Evolutionary conservation across 768 basidiomycete genomes (phyloP).

Genomic region (Termitomyces heimii): DNA sequence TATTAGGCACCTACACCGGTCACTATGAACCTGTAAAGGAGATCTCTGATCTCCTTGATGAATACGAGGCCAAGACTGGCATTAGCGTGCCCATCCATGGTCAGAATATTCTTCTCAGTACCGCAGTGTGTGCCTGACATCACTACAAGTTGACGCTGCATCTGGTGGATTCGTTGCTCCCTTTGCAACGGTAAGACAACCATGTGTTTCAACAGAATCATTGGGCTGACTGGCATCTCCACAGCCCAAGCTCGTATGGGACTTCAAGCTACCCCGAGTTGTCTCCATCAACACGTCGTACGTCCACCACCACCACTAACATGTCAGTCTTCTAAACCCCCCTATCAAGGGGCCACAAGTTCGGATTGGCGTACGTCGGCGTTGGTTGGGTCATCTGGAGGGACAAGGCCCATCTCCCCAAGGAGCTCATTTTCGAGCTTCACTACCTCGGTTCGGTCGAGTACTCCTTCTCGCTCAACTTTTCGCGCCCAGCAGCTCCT

Average conservation of each 20-base stretch:
- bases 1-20: conserved; percentile 55
- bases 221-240: conserved; percentile 12
- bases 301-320: neutral
- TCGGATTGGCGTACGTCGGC: conserved; percentile 49
- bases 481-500: conserved; percentile 57
- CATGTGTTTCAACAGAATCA: conserved; percentile 14
- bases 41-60: conserved; percentile 70
- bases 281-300: conserved; percentile 55
- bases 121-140: conserved; percentile 37
- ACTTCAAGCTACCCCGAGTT: conserved; percentile 58
- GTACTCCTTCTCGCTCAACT: conserved; percentile 71
- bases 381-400: conserved; percentile 70
- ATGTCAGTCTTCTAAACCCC: neutral
- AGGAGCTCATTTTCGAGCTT: conserved; percentile 69
- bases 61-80: conserved; percentile 57
- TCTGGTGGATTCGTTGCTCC: conserved; percentile 66
- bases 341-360: conserved; percentile 58
- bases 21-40: conserved; percentile 79
- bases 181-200: conserved; percentile 35
- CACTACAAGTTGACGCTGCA: conserved; percentile 51
- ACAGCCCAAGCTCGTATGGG: conserved; percentile 55
- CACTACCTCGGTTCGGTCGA: conserved; percentile 55
- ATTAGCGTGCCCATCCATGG: conserved; percentile 65
- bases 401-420: conserved; percentile 56
- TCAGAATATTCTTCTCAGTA: conserved; percentile 27